Conservation (phyloP, 1,284 basidiomycete species). For the Ceratobasidium sp. region DNA sequence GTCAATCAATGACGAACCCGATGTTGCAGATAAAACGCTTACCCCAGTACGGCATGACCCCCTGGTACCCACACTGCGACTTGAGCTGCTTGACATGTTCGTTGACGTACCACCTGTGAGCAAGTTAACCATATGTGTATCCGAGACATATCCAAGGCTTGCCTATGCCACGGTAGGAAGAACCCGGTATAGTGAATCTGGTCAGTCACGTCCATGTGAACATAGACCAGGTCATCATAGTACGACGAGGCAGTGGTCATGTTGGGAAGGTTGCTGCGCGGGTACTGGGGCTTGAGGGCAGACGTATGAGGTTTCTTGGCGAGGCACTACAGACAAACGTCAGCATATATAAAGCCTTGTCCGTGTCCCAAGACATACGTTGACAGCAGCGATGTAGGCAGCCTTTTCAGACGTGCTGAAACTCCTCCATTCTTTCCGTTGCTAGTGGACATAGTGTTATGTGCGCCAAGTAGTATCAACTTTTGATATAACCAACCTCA, state of each 20-base stretch:
- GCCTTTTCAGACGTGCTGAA: slow-evolving; percentile 28
- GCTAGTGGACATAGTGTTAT: slow-evolving; percentile 2
- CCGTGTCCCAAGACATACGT: background rate
- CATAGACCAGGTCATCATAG: slow-evolving; percentile 30
- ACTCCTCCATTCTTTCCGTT: slow-evolving; percentile 27
- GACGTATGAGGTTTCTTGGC: slow-evolving; percentile 28
- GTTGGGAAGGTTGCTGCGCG: slow-evolving; percentile 33
- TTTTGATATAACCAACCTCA: slow-evolving; percentile 10
- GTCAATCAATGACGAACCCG: background rate
- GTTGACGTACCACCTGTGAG: slow-evolving; percentile 38
- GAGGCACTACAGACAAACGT: slow-evolving; percentile 26
- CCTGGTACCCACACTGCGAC: slow-evolving; percentile 30
- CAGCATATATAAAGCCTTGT: background rate
- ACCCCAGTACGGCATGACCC: slow-evolving; percentile 43
- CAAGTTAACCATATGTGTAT: background rate
- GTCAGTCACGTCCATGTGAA: slow-evolving; percentile 41
- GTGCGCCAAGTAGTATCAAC: background rate
- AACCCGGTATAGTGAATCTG: slow-evolving; percentile 43
- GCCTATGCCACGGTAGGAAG: slow-evolving; percentile 40
- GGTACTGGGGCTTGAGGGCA: slow-evolving; percentile 28
- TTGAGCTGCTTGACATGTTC: slow-evolving; percentile 37
- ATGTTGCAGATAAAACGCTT: slow-evolving; percentile 1
- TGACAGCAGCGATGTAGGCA: slow-evolving; percentile 40
- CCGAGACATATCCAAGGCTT: background rate
- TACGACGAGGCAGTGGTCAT: slow-evolving; percentile 34